These are phyloP conservation scores for Lyophyllum shimeji DNA, from an alignment of 768 basidiomycete genomes.

Conservation along the genomic window DNA sequence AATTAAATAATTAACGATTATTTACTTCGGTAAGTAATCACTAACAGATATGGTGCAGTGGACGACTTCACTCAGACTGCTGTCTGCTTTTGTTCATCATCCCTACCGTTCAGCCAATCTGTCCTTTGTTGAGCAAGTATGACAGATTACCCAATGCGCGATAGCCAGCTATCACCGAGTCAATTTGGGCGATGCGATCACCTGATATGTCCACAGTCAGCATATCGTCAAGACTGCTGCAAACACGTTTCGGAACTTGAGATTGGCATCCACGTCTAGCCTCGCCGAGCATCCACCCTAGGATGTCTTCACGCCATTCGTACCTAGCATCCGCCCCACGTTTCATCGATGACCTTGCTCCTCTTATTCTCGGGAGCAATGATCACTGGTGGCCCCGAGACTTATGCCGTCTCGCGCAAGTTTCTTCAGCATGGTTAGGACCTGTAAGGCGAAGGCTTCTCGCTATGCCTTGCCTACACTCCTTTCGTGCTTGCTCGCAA, in stretches of 20 bases:
- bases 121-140: too few relatives aligned
- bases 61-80: too few relatives aligned
- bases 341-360: slow-evolving; percentile 53
- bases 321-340: background rate
- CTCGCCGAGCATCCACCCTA: background rate
- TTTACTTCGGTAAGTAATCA: too few relatives aligned
- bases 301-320: background rate
- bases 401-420: slow-evolving; percentile 43
- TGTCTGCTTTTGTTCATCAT: too few relatives aligned
- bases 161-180: too few relatives aligned
- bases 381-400: slow-evolving; percentile 57
- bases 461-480: slow-evolving; percentile 36
- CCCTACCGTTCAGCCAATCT: too few relatives aligned
- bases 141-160: too few relatives aligned
- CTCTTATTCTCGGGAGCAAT: slow-evolving; percentile 47
- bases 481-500: slow-evolving; percentile 39
- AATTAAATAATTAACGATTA: too few relatives aligned
- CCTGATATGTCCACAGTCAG: background rate
- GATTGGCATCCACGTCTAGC: background rate
- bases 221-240: background rate
- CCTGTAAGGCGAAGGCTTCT: slow-evolving; percentile 47
- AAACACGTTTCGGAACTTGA: background rate
- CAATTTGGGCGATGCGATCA: too few relatives aligned
- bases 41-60: too few relatives aligned
- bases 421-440: slow-evolving; percentile 49